Evolutionary conservation across 331 rosid genomes (phyloP).

Genomic region (Acacia pycnantha): DNA sequence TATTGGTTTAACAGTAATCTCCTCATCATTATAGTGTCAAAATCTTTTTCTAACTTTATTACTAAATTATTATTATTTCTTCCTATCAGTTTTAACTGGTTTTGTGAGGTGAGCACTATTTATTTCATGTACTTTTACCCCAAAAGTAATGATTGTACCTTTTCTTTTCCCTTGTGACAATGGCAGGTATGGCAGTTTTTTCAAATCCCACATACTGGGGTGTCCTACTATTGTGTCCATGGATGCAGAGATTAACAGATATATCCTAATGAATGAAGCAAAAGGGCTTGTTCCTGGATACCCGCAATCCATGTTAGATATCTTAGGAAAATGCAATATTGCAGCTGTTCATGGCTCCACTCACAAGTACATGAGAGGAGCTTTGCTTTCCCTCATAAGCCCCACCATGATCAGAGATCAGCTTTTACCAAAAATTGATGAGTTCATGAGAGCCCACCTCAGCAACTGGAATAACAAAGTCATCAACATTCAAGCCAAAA

Average conservation of each 20-base stretch:
- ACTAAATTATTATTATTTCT: slow-evolving; percentile 20
- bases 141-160: slow-evolving; percentile 31
- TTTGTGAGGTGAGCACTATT: slow-evolving; percentile 33
- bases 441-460: slow-evolving; percentile 74
- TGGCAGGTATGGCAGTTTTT: slow-evolving; percentile 90
- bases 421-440: slow-evolving; percentile 77
- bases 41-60: slow-evolving; percentile 13
- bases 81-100: slow-evolving; percentile 31
- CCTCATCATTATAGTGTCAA: slow-evolving; percentile 17
- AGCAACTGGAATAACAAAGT: slow-evolving; percentile 57
- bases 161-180: slow-evolving; percentile 22
- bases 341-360: slow-evolving; percentile 98
- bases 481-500: slow-evolving; percentile 87
- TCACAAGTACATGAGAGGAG: slow-evolving; percentile 91
- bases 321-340: slow-evolving; percentile 84
- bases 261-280: slow-evolving; percentile 87
- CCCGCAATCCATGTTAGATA: slow-evolving; percentile 92
- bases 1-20: background rate
- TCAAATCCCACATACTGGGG: slow-evolving; percentile 95
- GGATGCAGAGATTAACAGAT: slow-evolving; percentile 92
- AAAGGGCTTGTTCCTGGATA: slow-evolving; percentile 98
- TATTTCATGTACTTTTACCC: slow-evolving; percentile 43
- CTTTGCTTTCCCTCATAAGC: slow-evolving; percentile 74
- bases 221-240: slow-evolving; percentile 97
- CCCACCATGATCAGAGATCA: slow-evolving; percentile 71